Evolutionary conservation across 164 flowering plant species (phyloP).

Genomic region (Umbellularia californica): DNA sequence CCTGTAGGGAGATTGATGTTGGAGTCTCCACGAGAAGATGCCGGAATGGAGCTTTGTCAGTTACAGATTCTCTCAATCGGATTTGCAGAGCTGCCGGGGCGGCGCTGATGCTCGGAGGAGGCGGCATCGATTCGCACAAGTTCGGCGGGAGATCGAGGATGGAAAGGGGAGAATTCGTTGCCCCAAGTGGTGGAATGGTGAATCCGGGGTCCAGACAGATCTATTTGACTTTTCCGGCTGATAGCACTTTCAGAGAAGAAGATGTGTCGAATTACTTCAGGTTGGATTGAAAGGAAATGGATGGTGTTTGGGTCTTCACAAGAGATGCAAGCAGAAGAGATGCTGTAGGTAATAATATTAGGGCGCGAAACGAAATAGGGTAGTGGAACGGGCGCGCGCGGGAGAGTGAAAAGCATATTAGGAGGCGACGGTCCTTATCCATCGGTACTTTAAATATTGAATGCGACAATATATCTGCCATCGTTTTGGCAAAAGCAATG

Average conservation of each 20-base stretch:
- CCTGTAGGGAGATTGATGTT: too few relatives aligned
- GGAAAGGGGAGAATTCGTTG: conserved; percentile 50
- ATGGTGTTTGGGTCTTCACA: conserved; percentile 3
- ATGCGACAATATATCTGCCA: too few relatives aligned
- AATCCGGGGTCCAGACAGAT: conserved; percentile 72
- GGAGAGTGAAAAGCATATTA: too few relatives aligned
- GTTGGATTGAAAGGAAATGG: conserved; percentile 22
- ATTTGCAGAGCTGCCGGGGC: conserved; percentile 40
- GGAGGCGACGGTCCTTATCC: too few relatives aligned
- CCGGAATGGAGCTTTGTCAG: too few relatives aligned
- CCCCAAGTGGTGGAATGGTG: conserved; percentile 37
- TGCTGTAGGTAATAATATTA: too few relatives aligned
- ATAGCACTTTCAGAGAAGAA: conserved; percentile 89
- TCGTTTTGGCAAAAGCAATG: too few relatives aligned
- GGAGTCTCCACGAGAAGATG: too few relatives aligned
- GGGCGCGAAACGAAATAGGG: too few relatives aligned
- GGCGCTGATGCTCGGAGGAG: conserved; percentile 41
- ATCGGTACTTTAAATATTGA: too few relatives aligned
- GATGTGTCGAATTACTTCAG: conserved; percentile 94
- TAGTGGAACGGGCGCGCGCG: too few relatives aligned
- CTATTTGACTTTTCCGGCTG: conserved; percentile 92
- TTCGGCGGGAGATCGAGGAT: conserved; percentile 35
- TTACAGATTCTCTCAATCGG: not conserved
- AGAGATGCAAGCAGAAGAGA: too few relatives aligned
- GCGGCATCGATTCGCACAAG: conserved; percentile 48